A percentile compares a stretch with the other conserved stretches of the same genome.
phyloP scores from a whole-genome alignment of 1,284 basidiomycete species.

The Marasmius fiardii region DNA sequence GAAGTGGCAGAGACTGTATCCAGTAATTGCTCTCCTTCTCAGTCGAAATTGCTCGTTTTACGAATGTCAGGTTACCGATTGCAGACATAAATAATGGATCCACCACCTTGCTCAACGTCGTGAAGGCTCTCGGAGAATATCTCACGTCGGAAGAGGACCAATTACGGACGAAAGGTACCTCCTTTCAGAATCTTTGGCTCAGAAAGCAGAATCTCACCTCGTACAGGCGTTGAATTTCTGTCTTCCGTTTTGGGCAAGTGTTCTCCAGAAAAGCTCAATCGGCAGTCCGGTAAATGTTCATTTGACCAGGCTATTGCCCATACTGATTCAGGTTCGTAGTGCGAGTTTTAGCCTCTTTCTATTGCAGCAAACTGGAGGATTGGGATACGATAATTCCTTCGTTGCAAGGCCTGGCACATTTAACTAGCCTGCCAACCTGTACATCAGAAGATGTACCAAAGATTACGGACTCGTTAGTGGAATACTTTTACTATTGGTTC shows the following conservation, averaged over 20 bases:
- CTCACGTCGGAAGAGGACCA: constrained; percentile 84
- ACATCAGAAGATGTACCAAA: constrained; percentile 69
- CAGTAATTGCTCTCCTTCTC: constrained; percentile 35
- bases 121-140: constrained; percentile 84
- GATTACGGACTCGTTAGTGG: constrained; percentile 67
- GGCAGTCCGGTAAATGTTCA: constrained; percentile 69
- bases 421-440: constrained; percentile 67
- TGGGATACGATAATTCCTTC: constrained; percentile 78
- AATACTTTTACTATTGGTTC: background rate
- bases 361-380: constrained; percentile 84
- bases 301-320: background rate
- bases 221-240: constrained; percentile 72
- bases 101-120: constrained; percentile 74
- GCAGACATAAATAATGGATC: constrained; percentile 65
- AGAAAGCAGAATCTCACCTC: background rate
- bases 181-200: background rate
- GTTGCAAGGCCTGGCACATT: constrained; percentile 67
- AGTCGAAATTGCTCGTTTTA: constrained; percentile 7
- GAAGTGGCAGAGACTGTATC: constrained; percentile 59
- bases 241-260: constrained; percentile 62
- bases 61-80: constrained; percentile 9
- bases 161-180: constrained; percentile 71
- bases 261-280: constrained; percentile 66
- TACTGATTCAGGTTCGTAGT: constrained; percentile 40
- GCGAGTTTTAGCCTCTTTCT: constrained; percentile 82